Conservation (phyloP, 2,329 filamentous ascomycete genomes). For the Arthrobotrys conoides region DNA sequence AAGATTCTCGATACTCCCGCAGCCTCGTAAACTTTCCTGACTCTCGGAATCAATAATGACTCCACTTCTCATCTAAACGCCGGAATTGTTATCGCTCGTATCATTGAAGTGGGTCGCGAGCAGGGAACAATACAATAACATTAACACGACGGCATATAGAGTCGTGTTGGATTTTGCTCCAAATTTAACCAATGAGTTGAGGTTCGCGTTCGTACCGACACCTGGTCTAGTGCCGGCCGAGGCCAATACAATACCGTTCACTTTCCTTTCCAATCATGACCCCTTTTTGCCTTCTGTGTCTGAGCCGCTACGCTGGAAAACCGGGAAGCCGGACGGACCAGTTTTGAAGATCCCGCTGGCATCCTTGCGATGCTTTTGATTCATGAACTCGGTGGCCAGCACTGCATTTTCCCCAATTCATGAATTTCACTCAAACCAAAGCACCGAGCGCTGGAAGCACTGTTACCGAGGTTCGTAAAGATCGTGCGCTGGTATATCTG, state of each 20-base stretch:
- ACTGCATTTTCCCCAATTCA: background rate
- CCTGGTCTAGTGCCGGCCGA: background rate
- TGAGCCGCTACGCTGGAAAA: background rate
- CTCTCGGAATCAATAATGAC: background rate
- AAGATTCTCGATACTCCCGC: slow-evolving; percentile 9
- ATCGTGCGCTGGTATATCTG: background rate
- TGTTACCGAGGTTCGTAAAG: slow-evolving; percentile 10
- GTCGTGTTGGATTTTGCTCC: slow-evolving; percentile 23
- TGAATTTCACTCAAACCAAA: slow-evolving; percentile 9
- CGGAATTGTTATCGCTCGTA: slow-evolving; percentile 41
- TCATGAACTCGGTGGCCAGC: background rate
- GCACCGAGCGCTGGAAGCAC: background rate
- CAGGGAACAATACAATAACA: background rate
- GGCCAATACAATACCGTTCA: background rate
- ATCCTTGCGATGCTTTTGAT: slow-evolving; percentile 8
- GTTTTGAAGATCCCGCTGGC: slow-evolving; percentile 1
- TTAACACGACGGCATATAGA: slow-evolving; percentile 18
- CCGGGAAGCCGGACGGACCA: slow-evolving; percentile 8
- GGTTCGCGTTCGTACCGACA: background rate
- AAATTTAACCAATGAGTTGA: background rate
- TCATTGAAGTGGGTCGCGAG: slow-evolving; percentile 29
- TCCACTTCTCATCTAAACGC: slow-evolving; percentile 26
- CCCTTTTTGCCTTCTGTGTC: background rate
- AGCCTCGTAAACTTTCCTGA: slow-evolving; percentile 8
- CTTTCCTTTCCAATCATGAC: background rate